phyloP scores from a whole-genome alignment of 2,329 filamentous ascomycete species.

The Ceratocystis albifundus region DNA sequence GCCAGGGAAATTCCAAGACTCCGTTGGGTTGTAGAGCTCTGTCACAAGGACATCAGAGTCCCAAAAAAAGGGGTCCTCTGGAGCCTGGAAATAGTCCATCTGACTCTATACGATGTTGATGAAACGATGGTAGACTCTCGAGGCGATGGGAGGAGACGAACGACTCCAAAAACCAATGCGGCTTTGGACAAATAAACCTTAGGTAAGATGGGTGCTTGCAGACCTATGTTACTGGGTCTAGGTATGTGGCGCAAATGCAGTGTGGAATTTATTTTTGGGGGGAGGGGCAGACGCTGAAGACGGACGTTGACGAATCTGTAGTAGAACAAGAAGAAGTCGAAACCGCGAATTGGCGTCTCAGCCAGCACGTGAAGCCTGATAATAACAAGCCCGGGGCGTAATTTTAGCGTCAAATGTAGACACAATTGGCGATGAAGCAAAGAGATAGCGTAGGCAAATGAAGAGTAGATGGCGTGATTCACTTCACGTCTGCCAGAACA shows the following conservation, averaged over 20 bases:
- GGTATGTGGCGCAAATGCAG: no score
- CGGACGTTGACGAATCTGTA: not conserved
- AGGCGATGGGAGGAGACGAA: no score
- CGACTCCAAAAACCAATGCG: not conserved
- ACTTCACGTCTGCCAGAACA: not conserved
- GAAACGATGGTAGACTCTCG: not conserved
- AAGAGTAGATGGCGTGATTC: not conserved
- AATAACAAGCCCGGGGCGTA: not conserved
- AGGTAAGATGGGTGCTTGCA: no score
- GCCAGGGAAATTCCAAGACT: conserved; percentile 38
- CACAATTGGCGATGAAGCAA: not conserved
- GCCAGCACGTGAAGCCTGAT: not conserved
- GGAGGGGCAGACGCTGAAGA: not conserved
- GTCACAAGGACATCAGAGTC: conserved; percentile 52
- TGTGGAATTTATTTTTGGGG: no score
- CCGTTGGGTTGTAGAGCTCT: conserved; percentile 48
- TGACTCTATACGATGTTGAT: not conserved
- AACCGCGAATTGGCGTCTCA: not conserved
- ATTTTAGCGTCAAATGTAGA: not conserved
- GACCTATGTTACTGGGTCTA: no score
- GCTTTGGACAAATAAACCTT: no score
- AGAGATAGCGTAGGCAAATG: not conserved
- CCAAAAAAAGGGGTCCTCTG: conserved; percentile 64
- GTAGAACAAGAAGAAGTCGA: not conserved
- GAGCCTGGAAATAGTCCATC: conserved; percentile 1